Evolutionary conservation across 306 rosid genomes (phyloP), one percentile per base, ranked within the genome.

Genomic region (Astragalus membranaceus): DNA sequence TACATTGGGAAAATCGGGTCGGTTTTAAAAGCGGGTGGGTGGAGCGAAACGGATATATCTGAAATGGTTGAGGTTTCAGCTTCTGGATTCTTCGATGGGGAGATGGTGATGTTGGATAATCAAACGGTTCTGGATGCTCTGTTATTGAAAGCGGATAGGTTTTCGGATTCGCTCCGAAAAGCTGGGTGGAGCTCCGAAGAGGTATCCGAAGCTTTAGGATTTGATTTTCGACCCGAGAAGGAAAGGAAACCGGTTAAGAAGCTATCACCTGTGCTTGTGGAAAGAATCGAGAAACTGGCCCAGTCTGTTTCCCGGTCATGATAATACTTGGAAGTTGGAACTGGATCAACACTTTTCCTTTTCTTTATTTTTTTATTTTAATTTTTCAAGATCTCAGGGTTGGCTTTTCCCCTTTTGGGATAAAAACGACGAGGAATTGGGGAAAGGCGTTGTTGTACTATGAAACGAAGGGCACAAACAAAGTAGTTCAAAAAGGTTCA

Each of bases 141-240:
- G 42, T 86, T 95, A 1, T 56, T 95, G 37, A 91, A 95, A 83
- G 84, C 88, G 39, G 95, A 87, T 74, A 75, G 81, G 79, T 85
- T 80, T 53, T 89, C 99, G 49, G 97, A 89, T 4, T 78, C 88
- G 30, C 97, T 95, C 23, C 91, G 97, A 1, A 89, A 89, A 75
- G 88, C 99, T 1, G 99, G 99, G 52, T 95, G 99, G 99, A 95
- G 96, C 95, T 87, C 99, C 70, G 99, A 91, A 44, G 99, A 91
- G 49, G 99, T 95, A 0, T 84, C 96, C 4, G 96, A 91, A 15
- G 99, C 96, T 2, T 60, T 95, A 56, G 97, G 99, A 2, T 95
- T 95, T 13, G 92, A 95, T 64, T 86, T 86, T 65, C 97, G 99
- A 83, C 92, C 88, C 10, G 96, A 91, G 70, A 94, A 88, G 92